Base-by-base conservation (phyloP, 805 yeast genomes). In the Barnettozyma sucrosica region DNA sequence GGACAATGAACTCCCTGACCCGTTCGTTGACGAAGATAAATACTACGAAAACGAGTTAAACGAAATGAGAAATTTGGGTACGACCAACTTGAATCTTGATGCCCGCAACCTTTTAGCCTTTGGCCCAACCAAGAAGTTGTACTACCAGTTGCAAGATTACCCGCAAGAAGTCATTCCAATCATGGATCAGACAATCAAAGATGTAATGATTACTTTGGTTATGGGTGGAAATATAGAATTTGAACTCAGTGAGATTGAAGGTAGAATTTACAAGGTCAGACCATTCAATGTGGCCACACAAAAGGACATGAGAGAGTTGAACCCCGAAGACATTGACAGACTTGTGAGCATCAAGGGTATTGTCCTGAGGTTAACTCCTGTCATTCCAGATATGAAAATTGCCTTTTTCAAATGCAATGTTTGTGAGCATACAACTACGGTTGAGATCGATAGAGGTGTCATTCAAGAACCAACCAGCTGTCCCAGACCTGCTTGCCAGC, bases 151-250 rank as follows among this genome's bases (percentile, higher is more conserved):
- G 54, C 77, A 89, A 54, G 86, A 89, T 61, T 93, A 90, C 63
- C 99, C 99, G 0, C 97, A 90, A 64, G 99, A 93, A 72, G 88
- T 93, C 34, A 82, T 93, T 47, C 97, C 99, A 10, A 88, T 93
- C 57, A 90, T 93, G 97, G 99, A 93, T 74, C 97, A 90, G 61
- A 83, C 96, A 4, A 77, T 90, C 48, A 89, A 89, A 63, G 97
- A 92, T 63, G 83, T 89, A 58, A 80, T 93, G 80, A 83, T 89
- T 23, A 81, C 88, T 13, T 63, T 86, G 18, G 81, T 81, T 19
- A 68, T 80, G 50, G 89, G 83, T 52, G 66, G 74, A 57, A 62
- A 67, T 36, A 58, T 72, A 26, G 90, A 83, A 51, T 64, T 64
- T 36, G 64, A 71, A 42, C 69, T 77, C 20, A 76, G 76, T 55